Evolutionary conservation across 2,329 filamentous ascomycete genomes (phyloP), one percentile per base, ranked within the genome.

Genomic region (Teratosphaeria nubilosa): DNA sequence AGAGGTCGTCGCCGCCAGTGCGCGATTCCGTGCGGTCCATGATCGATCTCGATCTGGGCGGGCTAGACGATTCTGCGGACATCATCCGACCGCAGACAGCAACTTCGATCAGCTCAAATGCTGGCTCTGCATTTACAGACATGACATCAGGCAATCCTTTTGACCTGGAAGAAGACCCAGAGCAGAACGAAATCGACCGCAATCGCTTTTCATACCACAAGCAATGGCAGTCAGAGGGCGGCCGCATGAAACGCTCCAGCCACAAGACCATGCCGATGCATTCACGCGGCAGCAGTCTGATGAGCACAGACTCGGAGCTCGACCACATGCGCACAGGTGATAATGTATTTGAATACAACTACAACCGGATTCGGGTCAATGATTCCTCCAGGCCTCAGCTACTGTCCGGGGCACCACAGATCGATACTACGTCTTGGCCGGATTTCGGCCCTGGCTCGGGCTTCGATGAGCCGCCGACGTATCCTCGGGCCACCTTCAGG

Each of bases 101-200:
- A 4, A 48, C n/a, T 48, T 48, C 41, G 1, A 48, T 48, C 16
- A 71, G 68, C 52, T 77, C 73, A 0, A 68, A 71, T 2, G 62
- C 68, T 7, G 66, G 64, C 45, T 69, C 66, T 1, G 58, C 72
- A 63, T 58, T 72, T 53, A 74, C 71, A 20, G 74, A 77, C 55
- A 68, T 71, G 22, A 72, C 73, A 45, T 75, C 71, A 56, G 75
- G 76, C 4, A 76, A 79, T 57, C 77, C 77, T 0, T 80, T 80
- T 62, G 77, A 79, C 63, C 72, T 79, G 6, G 77, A 79, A 62
- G 76, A 79, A 13, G 64, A 69, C 24, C 59, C 63, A n/a, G 60
- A 63, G 16, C 66, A 68, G 53, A 65, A 62, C 14, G 68, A 66
- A 9, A 54, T 62, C 9, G 68, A 71, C 53, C 64, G 64, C 34